phyloP scores from a whole-genome alignment of 306 rosid species.

The Rosa lucieae region DNA sequence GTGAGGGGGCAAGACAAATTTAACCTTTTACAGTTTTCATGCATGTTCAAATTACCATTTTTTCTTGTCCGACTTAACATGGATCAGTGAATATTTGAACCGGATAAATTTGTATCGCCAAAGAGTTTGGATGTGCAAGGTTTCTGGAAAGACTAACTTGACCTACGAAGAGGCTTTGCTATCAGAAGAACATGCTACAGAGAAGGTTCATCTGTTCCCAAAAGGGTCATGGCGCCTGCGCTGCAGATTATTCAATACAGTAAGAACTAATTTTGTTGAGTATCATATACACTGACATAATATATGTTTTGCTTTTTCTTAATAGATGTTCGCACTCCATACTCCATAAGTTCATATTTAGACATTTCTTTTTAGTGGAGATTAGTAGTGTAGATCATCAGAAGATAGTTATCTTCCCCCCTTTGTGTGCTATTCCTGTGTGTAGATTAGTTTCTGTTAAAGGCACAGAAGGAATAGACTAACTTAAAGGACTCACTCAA shows the following conservation, averaged over 20 bases:
- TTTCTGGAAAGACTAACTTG: slow-evolving; percentile 76
- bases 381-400: background rate
- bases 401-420: background rate
- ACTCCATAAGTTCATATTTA: background rate
- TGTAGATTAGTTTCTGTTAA: background rate
- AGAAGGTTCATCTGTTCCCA: slow-evolving; percentile 84
- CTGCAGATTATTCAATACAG: slow-evolving; percentile 80
- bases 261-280: slow-evolving; percentile 36
- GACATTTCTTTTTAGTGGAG: background rate
- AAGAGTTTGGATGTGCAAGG: slow-evolving; percentile 87
- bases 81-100: slow-evolving; percentile 68
- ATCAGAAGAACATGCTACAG: slow-evolving; percentile 75
- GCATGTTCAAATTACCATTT: slow-evolving; percentile 5
- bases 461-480: background rate
- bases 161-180: slow-evolving; percentile 95
- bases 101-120: slow-evolving; percentile 72
- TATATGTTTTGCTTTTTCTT: background rate
- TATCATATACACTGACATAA: no score
- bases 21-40: background rate
- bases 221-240: slow-evolving; percentile 67
- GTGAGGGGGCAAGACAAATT: background rate
- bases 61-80: slow-evolving; percentile 45
- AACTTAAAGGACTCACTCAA: background rate
- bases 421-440: background rate
- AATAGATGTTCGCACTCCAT: background rate